A percentile compares a stretch with the other conserved stretches of the same genome.
These are phyloP conservation scores for Cyathus striatus DNA, from an alignment of 768 basidiomycete genomes.

Conservation along the genomic window DNA sequence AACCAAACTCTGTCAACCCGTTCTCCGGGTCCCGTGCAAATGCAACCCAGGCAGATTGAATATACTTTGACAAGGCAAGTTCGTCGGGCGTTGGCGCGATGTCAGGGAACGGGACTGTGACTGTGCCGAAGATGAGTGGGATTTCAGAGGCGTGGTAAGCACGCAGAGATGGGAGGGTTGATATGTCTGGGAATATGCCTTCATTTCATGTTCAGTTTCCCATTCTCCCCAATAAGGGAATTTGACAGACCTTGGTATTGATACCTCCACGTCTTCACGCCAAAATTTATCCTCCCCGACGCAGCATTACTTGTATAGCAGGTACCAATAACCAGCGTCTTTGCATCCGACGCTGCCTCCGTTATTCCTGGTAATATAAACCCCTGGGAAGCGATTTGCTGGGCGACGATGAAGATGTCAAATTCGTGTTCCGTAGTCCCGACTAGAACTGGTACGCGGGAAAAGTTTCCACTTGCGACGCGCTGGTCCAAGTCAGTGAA, in stretches of 20 bases:
- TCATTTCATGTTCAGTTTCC: neutral
- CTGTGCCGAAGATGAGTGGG: slow-evolving; percentile 33
- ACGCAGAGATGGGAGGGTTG: slow-evolving; percentile 23
- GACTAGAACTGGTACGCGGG: slow-evolving; percentile 21
- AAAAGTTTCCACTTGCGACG: slow-evolving; percentile 21
- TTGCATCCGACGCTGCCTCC: slow-evolving; percentile 19
- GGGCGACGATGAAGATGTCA: slow-evolving; percentile 25
- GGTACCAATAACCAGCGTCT: slow-evolving; percentile 25
- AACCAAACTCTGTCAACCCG: slow-evolving; percentile 17
- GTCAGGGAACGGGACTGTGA: slow-evolving; percentile 18
- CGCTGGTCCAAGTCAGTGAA: slow-evolving; percentile 22
- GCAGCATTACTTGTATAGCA: slow-evolving; percentile 22
- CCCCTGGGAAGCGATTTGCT: slow-evolving; percentile 18
- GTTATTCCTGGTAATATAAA: slow-evolving; percentile 21
- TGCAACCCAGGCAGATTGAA: slow-evolving; percentile 35
- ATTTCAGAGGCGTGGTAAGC: slow-evolving; percentile 34
- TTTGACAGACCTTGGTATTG: slow-evolving; percentile 17
- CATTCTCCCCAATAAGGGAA: no score
- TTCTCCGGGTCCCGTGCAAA: slow-evolving; percentile 31
- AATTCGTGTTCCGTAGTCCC: slow-evolving; percentile 29
- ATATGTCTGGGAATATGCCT: slow-evolving; percentile 33
- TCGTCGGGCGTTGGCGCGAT: slow-evolving; percentile 14
- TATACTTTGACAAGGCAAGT: slow-evolving; percentile 24
- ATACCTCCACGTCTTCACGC: slow-evolving; percentile 21
- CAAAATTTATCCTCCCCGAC: slow-evolving; percentile 19